A percentile compares a stretch with the other conserved stretches of the same genome.
These are phyloP conservation scores for Ophiostoma tasmaniense DNA, from an alignment of 2,329 filamentous ascomycete species.

Conservation along the genomic window DNA sequence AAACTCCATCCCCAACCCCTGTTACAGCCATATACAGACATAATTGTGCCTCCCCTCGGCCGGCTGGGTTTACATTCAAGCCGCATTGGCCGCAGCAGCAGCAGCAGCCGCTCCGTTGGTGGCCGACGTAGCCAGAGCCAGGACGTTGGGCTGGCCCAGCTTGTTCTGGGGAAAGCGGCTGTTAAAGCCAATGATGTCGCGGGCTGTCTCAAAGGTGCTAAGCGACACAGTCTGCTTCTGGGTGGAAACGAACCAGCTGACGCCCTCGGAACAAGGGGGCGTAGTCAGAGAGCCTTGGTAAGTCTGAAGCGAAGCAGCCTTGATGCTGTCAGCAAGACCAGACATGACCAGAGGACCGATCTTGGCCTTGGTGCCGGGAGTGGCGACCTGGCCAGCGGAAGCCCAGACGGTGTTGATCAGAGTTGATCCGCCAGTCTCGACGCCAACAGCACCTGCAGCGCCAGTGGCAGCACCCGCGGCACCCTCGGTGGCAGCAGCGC, in stretches of 20 bases:
- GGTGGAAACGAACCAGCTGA: constrained; percentile 41
- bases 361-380: constrained; percentile 34
- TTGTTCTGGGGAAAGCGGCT: constrained; percentile 37
- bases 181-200: constrained; percentile 41
- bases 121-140: constrained; percentile 3
- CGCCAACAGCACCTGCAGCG: background rate
- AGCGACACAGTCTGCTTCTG: constrained; percentile 33
- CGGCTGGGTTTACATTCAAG: background rate
- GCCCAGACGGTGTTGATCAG: constrained; percentile 41
- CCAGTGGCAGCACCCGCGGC: constrained; percentile 29
- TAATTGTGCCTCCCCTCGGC: background rate
- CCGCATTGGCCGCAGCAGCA: background rate
- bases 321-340: constrained; percentile 32
- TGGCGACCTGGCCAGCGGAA: constrained; percentile 33
- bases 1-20: background rate
- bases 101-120: background rate
- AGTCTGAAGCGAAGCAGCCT: constrained; percentile 32
- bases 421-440: constrained; percentile 27
- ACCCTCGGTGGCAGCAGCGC: background rate
- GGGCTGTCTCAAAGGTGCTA: constrained; percentile 32
- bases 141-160: constrained; percentile 33
- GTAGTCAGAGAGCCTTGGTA: constrained; percentile 43
- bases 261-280: constrained; percentile 40
- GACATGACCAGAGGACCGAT: constrained; percentile 37
- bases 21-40: background rate